Evolutionary conservation across 352 stramenopile genomes (phyloP).

Genomic region (Globisporangium camurandrum): DNA sequence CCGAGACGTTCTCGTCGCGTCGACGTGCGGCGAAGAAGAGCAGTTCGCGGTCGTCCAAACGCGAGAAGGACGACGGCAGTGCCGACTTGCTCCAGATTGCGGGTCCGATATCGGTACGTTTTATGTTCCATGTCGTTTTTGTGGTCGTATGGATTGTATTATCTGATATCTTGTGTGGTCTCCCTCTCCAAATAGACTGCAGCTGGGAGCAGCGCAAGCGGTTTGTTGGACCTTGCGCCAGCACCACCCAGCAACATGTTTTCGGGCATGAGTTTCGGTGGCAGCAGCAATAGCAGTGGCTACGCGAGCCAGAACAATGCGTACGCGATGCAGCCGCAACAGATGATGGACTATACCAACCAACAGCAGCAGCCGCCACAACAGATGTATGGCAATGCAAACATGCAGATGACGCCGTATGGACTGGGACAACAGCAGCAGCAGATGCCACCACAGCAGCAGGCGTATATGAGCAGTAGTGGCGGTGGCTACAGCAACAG

Average conservation of each 20-base stretch:
- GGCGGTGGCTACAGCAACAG: constrained; percentile 19
- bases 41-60: constrained; percentile 32
- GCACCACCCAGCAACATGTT: constrained; percentile 39
- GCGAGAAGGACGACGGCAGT: constrained; percentile 47
- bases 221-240: constrained; percentile 39
- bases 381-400: constrained; percentile 13
- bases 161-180: background rate
- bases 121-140: background rate
- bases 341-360: constrained; percentile 21
- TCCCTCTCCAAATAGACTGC: no score
- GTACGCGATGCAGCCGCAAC: constrained; percentile 29
- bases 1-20: constrained; percentile 62
- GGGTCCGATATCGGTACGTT: constrained; percentile 22
- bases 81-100: constrained; percentile 59
- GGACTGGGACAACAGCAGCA: constrained; percentile 27
- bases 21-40: constrained; percentile 65
- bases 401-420: constrained; percentile 79
- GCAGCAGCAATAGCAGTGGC: constrained; percentile 10
- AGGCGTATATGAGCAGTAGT: constrained; percentile 34
- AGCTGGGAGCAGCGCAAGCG: no score
- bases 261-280: constrained; percentile 51
- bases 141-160: background rate
- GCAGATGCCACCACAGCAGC: constrained; percentile 30
- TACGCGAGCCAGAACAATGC: no score
- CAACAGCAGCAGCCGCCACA: constrained; percentile 1